Base-by-base conservation (phyloP, 805 yeast species). In the Candida palmyrensis region DNA sequence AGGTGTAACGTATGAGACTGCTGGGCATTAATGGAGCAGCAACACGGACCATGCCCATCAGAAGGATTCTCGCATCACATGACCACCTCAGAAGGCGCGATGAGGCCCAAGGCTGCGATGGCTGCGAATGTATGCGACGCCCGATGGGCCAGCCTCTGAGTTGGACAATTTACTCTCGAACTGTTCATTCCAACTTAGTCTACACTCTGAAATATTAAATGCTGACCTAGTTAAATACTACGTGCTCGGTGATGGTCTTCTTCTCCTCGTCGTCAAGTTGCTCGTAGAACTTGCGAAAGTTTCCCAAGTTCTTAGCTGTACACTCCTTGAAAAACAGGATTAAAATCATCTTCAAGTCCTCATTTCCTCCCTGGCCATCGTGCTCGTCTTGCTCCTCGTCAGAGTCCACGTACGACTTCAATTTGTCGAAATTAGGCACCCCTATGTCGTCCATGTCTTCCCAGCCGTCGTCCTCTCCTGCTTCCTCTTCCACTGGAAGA, bases 361-460 rank as follows among this genome's bases (percentile, higher is more conserved):
- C 59, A 36, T 63, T 68, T 1, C 53, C 49, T 2, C 49, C 44
- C 29, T 46, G 45, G 7, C 49, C 51, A 2, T 53, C 59, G 11
- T 51, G 55, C n/a, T 49, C 57, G 6, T 49, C 65, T 10, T 53
- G 64, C 25, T 61, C 69, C 15, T 61, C 67, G 30, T 62, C 71
- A 2, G 66, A 65, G 23, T 65, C 73, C 5, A 77, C 73, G 42
- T 74, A 82, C 4, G 74, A 67, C 45, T 75, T 71, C 33, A 83
- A 51, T 38, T 78, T 79, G 16, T 78, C 83, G 48, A 68, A 81
- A 30, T 75, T 73, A 3, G 83, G 75, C 2, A 68, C 74, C 1
- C 79, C 83, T 27, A 75, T 59, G 31, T 77, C 84, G 11, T 81
- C 87, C 39, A 80, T 61, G 45, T 82, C 92, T 45, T 84, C 92